These are phyloP conservation scores for Lignosus rhinocerotis DNA, from an alignment of 1,284 basidiomycete genomes.

Conservation along the genomic window DNA sequence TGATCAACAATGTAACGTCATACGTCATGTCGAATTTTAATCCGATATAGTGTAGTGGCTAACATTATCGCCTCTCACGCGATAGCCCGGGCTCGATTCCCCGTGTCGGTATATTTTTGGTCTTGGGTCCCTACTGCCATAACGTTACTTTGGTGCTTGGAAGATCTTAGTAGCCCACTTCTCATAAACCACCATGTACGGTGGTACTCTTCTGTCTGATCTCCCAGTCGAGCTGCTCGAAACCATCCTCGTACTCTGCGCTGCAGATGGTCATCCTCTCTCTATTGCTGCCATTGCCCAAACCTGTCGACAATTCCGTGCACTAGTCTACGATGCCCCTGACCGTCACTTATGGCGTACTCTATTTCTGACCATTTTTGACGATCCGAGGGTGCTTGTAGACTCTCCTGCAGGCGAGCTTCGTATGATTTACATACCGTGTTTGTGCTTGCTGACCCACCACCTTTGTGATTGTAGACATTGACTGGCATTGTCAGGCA, in stretches of 20 bases:
- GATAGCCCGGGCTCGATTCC: no score
- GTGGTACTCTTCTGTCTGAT: not conserved
- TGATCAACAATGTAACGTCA: no score
- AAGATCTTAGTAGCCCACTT: no score
- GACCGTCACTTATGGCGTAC: constrained; percentile 55
- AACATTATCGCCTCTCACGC: no score
- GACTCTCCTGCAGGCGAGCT: not conserved
- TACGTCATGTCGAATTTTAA: no score
- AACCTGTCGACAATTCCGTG: constrained; percentile 42
- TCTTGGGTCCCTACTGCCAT: no score
- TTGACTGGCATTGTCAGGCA: constrained; percentile 25
- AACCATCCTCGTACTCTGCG: constrained; percentile 24
- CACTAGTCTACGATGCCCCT: constrained; percentile 40
- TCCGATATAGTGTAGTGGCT: no score
- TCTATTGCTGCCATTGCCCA: constrained; percentile 42
- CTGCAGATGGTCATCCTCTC: constrained; percentile 31
- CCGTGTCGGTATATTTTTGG: no score
- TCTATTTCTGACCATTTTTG: constrained; percentile 48
- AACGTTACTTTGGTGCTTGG: no score
- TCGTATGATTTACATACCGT: not conserved
- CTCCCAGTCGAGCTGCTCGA: constrained; percentile 11
- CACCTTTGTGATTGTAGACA: not conserved
- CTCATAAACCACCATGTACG: no score
- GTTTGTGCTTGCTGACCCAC: not conserved
- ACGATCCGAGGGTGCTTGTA: constrained; percentile 38